Evolutionary conservation across 2,329 filamentous ascomycete genomes (phyloP), one percentile per base, ranked within the genome.

Genomic region (Alternaria triticimaculans): DNA sequence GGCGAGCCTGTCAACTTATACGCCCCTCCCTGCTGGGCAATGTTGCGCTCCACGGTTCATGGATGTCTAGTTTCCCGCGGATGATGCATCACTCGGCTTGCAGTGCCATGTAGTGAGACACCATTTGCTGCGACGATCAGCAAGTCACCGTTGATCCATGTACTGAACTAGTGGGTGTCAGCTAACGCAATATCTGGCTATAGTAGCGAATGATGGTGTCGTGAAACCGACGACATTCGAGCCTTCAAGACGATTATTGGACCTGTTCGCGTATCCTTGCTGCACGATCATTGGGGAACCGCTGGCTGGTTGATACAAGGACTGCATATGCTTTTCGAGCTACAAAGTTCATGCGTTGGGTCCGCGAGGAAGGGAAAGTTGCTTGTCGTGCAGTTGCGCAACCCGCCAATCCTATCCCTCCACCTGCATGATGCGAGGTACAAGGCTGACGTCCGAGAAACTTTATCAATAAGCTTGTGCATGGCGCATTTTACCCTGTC

Each of bases 91-190:
- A 15, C 37, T 46, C 37, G 53, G 41, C n/a, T 37, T 23, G 2
- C 15, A 21, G 11, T 5, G 11, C 30, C 23, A 61, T 50, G 51
- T 45, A 18, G 30, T 56, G 26, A 61, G 28, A 55, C 51, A 55
- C 21, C 21, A 23, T n/a, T 60, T 18, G 14, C 21, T 60, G 44
- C 30, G 20, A 30, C 58, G 41, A 61, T 56, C 44, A 61, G 30
- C 51, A 49, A 49, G 7, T 10, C 45, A 28, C n/a, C 8, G 15
- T 23, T 21, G 10, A 28, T 48, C 33, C 26, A 14, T 49, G 3
- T 26, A 20, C 11, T 5, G 9, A 15, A 20, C 23, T 44, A 53
- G 21, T 5, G 4, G 14, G 14, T 53, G 49, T 25, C 20, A 53
- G 20, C 49, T 53, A 53, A 21, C 37, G 49, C 49, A 18, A 25